Percentiles rank a stretch among this genome's conserved stretches.
Evolutionary conservation across 305 asterid species (phyloP).

Genomic region (Solanum hybrid): DNA sequence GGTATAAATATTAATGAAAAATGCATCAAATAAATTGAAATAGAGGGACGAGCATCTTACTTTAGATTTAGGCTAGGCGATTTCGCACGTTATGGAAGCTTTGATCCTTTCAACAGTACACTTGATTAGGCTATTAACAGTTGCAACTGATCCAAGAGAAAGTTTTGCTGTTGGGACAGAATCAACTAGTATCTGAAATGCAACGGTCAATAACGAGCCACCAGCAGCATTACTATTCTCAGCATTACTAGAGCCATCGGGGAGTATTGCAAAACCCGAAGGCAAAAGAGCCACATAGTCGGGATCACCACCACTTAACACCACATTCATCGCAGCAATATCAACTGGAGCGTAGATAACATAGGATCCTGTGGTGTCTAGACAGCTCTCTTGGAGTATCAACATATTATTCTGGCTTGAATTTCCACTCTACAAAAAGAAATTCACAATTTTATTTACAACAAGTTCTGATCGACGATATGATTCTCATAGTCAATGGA

Average conservation of each 20-base stretch:
- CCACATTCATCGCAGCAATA: constrained; percentile 81
- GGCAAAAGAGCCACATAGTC: constrained; percentile 92
- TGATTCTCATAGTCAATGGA: neutral
- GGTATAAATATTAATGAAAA: neutral
- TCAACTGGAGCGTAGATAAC: constrained; percentile 92
- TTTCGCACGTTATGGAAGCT: constrained; percentile 57
- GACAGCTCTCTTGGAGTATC: constrained; percentile 83
- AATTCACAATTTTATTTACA: neutral
- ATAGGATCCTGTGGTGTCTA: constrained; percentile 70
- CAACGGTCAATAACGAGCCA: constrained; percentile 78
- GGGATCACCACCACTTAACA: constrained; percentile 87
- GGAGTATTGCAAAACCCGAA: constrained; percentile 88
- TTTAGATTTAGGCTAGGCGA: constrained; percentile 23
- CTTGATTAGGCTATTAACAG: constrained; percentile 90
- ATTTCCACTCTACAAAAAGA: constrained; percentile 56
- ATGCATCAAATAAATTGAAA: neutral
- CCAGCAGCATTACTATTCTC: constrained; percentile 23
- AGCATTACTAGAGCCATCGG: constrained; percentile 49
- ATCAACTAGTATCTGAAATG: constrained; percentile 83
- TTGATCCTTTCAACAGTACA: constrained; percentile 94
- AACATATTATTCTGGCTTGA: constrained; percentile 95
- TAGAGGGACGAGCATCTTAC: neutral
- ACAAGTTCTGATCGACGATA: neutral
- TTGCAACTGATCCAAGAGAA: constrained; percentile 84
- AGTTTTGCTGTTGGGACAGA: constrained; percentile 90